phyloP scores from a whole-genome alignment of 2,329 filamentous ascomycete species.

The Aspergillus jensenii region DNA sequence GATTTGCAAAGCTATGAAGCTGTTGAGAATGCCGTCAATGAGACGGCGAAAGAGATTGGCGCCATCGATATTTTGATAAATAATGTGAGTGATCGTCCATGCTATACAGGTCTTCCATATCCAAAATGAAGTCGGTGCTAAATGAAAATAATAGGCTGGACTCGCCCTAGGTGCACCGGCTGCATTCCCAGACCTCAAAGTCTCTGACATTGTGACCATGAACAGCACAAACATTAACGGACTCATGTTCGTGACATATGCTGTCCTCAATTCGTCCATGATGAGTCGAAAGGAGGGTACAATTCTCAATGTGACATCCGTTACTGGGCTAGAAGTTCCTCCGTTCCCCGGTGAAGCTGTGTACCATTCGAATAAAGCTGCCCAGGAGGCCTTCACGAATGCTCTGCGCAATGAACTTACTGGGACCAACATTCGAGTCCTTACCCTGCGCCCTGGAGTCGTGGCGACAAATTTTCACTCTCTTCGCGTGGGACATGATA shows the following conservation, averaged over 20 bases:
- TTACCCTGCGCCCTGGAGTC: slow-evolving; percentile 49
- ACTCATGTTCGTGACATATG: slow-evolving; percentile 48
- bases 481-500: slow-evolving; percentile 47
- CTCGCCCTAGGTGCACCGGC: slow-evolving; percentile 49
- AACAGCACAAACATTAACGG: slow-evolving; percentile 51
- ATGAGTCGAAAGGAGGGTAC: slow-evolving; percentile 41
- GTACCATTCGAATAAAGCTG: slow-evolving; percentile 50
- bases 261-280: slow-evolving; percentile 47
- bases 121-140: neutral
- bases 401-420: slow-evolving; percentile 49
- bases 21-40: slow-evolving; percentile 29
- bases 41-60: slow-evolving; percentile 33
- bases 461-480: slow-evolving; percentile 52
- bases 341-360: slow-evolving; percentile 52
- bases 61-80: slow-evolving; percentile 50
- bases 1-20: slow-evolving; percentile 21
- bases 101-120: neutral
- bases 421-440: slow-evolving; percentile 49
- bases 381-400: slow-evolving; percentile 52
- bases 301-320: slow-evolving; percentile 51
- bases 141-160: slow-evolving; percentile 34
- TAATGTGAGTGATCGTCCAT: slow-evolving; percentile 31
- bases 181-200: slow-evolving; percentile 43
- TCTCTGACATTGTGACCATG: slow-evolving; percentile 47
- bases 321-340: slow-evolving; percentile 49